Conservation (phyloP, 768 basidiomycete species). For the button mushroom (Agaricus bisporus) region DNA sequence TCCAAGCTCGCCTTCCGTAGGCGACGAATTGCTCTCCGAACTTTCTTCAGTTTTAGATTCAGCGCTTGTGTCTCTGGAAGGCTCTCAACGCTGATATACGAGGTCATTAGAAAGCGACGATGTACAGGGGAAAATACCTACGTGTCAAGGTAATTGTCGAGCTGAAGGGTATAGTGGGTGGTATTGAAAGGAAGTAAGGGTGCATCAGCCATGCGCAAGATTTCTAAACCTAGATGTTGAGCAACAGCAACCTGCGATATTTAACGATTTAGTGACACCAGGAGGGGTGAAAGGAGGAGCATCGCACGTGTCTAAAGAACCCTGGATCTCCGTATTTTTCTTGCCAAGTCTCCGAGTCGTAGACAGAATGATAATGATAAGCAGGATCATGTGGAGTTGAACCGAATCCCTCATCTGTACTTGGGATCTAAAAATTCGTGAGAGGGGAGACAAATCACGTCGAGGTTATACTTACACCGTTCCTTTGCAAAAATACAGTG, state of each 20-base stretch:
- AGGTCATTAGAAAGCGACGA: not conserved
- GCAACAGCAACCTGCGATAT: conserved; percentile 50
- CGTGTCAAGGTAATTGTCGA: conserved; percentile 52
- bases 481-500: conserved; percentile 81
- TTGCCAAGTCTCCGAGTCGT: conserved; percentile 66
- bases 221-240: conserved; percentile 57
- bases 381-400: conserved; percentile 42
- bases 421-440: conserved; percentile 26
- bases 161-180: conserved; percentile 62
- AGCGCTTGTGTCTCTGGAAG: conserved; percentile 22
- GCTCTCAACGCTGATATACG: conserved; percentile 38
- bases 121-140: conserved; percentile 20
- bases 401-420: conserved; percentile 35
- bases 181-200: conserved; percentile 67
- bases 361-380: conserved; percentile 73
- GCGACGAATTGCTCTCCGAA: conserved; percentile 39
- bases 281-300: not conserved
- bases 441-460: not conserved
- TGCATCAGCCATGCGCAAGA: conserved; percentile 51
- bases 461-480: conserved; percentile 26
- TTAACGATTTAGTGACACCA: not conserved
- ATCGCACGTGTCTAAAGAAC: conserved; percentile 58
- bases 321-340: conserved; percentile 67
- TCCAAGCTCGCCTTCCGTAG: conserved; percentile 43
- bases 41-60: conserved; percentile 27